These are phyloP conservation scores for Phtheirospermum japonicum DNA, from an alignment of 257 asterid genomes.

Conservation along the genomic window DNA sequence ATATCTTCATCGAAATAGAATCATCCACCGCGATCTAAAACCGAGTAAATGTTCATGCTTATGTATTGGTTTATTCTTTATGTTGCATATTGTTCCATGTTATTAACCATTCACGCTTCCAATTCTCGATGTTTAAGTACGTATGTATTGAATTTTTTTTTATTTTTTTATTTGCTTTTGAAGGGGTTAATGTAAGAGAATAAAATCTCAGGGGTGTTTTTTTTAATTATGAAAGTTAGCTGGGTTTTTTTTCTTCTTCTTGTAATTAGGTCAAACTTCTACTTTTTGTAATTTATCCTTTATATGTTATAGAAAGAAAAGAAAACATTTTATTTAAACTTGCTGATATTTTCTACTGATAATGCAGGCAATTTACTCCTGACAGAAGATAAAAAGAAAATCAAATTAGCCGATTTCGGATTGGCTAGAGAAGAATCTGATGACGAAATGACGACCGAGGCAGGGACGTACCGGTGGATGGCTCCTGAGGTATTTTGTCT, in stretches of 20 bases:
- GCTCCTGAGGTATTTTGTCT: constrained; percentile 61
- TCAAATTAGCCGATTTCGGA: constrained; percentile 72
- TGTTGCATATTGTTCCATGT: constrained; percentile 8
- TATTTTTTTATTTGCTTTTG: no score
- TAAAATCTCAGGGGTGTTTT: no score
- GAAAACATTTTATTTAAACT: no score
- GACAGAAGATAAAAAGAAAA: constrained; percentile 45
- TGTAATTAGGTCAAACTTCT: background rate
- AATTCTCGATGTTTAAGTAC: no score
- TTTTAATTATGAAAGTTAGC: no score
- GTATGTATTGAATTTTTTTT: no score
- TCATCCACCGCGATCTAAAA: constrained; percentile 65
- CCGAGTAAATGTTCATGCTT: constrained; percentile 45
- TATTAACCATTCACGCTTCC: background rate
- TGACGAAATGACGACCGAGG: constrained; percentile 59
- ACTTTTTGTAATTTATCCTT: background rate
- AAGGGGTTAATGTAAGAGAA: no score
- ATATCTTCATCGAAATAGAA: constrained; percentile 51
- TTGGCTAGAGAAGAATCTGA: constrained; percentile 57
- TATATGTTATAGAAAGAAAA: background rate
- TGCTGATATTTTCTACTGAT: constrained; percentile 1
- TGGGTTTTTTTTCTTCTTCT: background rate
- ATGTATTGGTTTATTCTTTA: constrained; percentile 1
- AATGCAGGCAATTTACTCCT: constrained; percentile 59
- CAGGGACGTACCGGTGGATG: constrained; percentile 77